Evolutionary conservation across 345 rosid genomes (phyloP), one percentile per base, ranked within the genome.

Genomic region (Physaria fendleri): DNA sequence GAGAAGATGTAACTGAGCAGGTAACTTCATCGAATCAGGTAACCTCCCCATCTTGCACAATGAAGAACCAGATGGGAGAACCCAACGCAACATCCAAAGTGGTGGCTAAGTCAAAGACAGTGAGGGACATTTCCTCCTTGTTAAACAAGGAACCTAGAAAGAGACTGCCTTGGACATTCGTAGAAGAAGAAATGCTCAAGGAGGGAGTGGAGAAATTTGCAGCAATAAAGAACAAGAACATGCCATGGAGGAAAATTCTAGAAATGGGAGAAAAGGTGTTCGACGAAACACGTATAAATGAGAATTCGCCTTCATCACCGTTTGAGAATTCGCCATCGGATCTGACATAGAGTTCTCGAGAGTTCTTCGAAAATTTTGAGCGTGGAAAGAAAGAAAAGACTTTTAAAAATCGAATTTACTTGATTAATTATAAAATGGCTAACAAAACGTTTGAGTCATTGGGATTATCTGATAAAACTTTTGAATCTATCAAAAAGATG

Each of bases 401-500:
- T n/a, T n/a, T n/a, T n/a, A n/a, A n/a, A n/a, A n/a, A n/a, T n/a
- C n/a, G n/a, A n/a, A n/a, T n/a, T n/a, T n/a, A n/a, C n/a, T n/a
- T n/a, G n/a, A n/a, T n/a, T n/a, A n/a, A n/a, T n/a, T n/a, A n/a
- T n/a, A n/a, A n/a, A 40, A 85, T 90, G 96, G 87, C 87, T 39
- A 55, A 76, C 3, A 79, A 75, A 28, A 78, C 96, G 2, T 90
- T 94, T 24, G 92, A 82, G 16, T 77, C 87, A 6, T 44, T 90
- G 55, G 83, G 79, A 14, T 71, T 90, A 57, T 89, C 99, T 35
- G 82, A 81, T 14, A 78, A 75, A 23, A 85, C 97, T 28, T 67
- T 57, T 25, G 74, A 67, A 68, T 81, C 88, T 5, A 83, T 94
- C 64, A 75, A 82, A 53, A 97, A 85, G 49, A 85, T 81, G 82